Base-by-base conservation (phyloP, 352 stramenopile species). In the Pythium graminicola region DNA sequence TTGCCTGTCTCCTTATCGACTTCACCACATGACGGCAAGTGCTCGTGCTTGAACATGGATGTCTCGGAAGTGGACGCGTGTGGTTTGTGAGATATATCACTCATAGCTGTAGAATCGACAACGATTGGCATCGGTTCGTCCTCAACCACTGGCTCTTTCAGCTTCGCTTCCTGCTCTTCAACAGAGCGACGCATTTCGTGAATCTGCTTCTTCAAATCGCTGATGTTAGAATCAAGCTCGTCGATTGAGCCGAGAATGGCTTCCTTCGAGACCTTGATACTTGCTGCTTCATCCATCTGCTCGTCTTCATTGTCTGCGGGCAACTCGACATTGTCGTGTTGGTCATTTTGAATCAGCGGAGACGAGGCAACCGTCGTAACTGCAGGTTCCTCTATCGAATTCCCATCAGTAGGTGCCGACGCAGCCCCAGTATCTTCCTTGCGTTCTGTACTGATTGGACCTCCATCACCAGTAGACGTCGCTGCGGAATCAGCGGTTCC, bases 221-320 rank as follows among this genome's bases (percentile, higher is more conserved):
- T 64, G 54, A 92, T 92, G 10, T 71, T 69, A 0, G 72, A 83
- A 54, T 94, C 83, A 10, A 94, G 44, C 28, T 60, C 38, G 47
- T 94, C 83, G 38, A 94, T 94, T 13, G 81, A 73, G 5, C 62
- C 69, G n/a, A 94, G 60, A 62, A 94, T 90, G 20, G 76, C 65
- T 54, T 91, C 80, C 50, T 94, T 94, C 32, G 76, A 80, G 1
- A 68, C 67, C 24, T 74, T 72, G 16, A 61, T 32, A 10, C 27
- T 35, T 4, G 41, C 43, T 6, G 19, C 42, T 16, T 55, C 48
- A 0, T 56, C 46, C 39, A 54, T 48, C 16, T 10, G 16, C 4
- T 52, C 44, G 28, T 55, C 53, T 63, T 65, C 43, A 22, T 2
- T 24, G 26, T 26, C 23, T 6, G 31, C 28, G 27, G 3, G 10